Conservation (phyloP, 345 rosid species). For the Brassica incana region DNA sequence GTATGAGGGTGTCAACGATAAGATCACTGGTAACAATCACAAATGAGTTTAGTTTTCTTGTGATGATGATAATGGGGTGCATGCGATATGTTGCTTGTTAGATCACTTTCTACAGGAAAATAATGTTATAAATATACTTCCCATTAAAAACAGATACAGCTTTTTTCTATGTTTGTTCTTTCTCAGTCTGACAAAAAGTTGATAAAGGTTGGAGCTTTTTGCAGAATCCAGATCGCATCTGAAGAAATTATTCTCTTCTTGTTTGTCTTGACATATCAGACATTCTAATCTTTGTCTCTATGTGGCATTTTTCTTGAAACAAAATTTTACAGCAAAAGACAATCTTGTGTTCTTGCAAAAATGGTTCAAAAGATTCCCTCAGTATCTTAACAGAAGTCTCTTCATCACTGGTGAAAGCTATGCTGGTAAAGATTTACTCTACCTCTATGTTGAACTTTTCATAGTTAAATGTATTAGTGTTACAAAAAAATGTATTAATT, state of each 20-base stretch:
- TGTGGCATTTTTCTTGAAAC: slow-evolving; percentile 31
- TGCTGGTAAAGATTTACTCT: slow-evolving; percentile 58
- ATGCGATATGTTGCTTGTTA: slow-evolving; percentile 16
- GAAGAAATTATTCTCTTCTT: slow-evolving; percentile 39
- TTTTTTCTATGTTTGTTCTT: slow-evolving; percentile 27
- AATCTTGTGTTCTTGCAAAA: slow-evolving; percentile 82
- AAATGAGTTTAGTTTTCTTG: background rate
- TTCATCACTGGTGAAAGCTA: slow-evolving; percentile 95
- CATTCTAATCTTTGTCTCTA: slow-evolving; percentile 21
- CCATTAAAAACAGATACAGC: slow-evolving; percentile 16
- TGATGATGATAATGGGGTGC: slow-evolving; percentile 30
- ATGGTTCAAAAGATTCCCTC: slow-evolving; percentile 87
- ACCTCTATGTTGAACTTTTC: background rate
- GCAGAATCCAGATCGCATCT: slow-evolving; percentile 34
- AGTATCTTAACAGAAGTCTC: slow-evolving; percentile 82
- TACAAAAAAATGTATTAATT: background rate
- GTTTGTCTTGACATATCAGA: slow-evolving; percentile 28
- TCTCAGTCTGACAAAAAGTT: slow-evolving; percentile 38
- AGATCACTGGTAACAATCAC: slow-evolving; percentile 56
- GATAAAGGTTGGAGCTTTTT: slow-evolving; percentile 29
- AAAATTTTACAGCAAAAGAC: slow-evolving; percentile 64
- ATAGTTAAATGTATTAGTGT: background rate
- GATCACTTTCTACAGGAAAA: slow-evolving; percentile 28
- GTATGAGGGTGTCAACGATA: slow-evolving; percentile 71
- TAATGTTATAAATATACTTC: slow-evolving; percentile 1